Evolutionary conservation across 1,284 basidiomycete species (phyloP).

Genomic region (Termitomyces sp.): DNA sequence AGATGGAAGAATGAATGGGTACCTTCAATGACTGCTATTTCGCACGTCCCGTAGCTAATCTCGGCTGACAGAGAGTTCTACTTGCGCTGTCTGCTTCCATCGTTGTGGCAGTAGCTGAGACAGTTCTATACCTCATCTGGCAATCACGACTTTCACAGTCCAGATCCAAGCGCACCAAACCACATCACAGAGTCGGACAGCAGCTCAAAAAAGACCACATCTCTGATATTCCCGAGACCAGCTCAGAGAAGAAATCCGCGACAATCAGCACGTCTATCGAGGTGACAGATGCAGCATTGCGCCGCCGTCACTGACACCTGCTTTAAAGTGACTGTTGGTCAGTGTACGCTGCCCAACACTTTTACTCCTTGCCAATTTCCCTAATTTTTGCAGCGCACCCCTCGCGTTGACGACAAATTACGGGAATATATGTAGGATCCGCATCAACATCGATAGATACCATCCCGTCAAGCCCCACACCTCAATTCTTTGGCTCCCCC

Average conservation of each 20-base stretch:
- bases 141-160: constrained; percentile 40
- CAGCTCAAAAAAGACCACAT: constrained; percentile 33
- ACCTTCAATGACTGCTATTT: constrained; percentile 23
- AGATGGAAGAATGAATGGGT: constrained; percentile 73
- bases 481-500: constrained; percentile 45
- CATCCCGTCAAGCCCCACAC: constrained; percentile 81
- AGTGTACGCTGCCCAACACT: not conserved
- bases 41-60: constrained; percentile 10
- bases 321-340: not conserved
- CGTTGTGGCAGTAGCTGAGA: constrained; percentile 63
- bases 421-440: constrained; percentile 40
- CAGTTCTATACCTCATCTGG: constrained; percentile 68
- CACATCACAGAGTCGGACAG: constrained; percentile 15
- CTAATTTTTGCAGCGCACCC: not conserved
- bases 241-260: constrained; percentile 1
- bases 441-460: constrained; percentile 65
- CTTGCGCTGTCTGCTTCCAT: constrained; percentile 55
- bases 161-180: constrained; percentile 15
- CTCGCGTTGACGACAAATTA: constrained; percentile 18
- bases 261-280: constrained; percentile 13
- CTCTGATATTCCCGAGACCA: not conserved
- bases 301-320: constrained; percentile 19
- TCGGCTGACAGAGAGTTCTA: constrained; percentile 48
- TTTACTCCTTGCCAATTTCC: not conserved
- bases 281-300: constrained; percentile 15